These are phyloP conservation scores for Coleophoma cylindrospora DNA, from an alignment of 2,329 filamentous ascomycete species.

Conservation along the genomic window DNA sequence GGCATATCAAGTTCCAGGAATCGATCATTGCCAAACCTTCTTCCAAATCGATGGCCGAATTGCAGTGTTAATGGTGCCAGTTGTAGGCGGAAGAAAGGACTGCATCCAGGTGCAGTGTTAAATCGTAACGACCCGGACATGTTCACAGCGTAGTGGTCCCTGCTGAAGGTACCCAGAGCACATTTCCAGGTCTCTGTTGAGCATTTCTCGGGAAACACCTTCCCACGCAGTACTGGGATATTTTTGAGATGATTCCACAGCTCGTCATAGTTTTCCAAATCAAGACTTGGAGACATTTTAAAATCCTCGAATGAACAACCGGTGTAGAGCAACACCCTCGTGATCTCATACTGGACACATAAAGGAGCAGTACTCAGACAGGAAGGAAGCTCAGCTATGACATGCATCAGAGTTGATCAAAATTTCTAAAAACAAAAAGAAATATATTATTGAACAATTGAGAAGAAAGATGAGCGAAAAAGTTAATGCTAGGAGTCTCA, in stretches of 20 bases:
- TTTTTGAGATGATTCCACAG: conserved; percentile 37
- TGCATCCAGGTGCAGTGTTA: conserved; percentile 24
- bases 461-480: not conserved
- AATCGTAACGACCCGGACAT: conserved; percentile 38
- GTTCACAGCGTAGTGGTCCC: conserved; percentile 33
- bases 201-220: conserved; percentile 42
- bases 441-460: not conserved
- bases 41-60: conserved; percentile 42
- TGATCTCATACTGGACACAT: conserved; percentile 23
- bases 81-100: conserved; percentile 38
- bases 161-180: conserved; percentile 9
- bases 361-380: conserved; percentile 12
- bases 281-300: conserved; percentile 2
- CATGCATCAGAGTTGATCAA: not conserved
- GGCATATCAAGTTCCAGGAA: conserved; percentile 53
- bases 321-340: conserved; percentile 20
- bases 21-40: conserved; percentile 52
- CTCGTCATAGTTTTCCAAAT: conserved; percentile 37
- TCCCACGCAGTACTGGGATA: conserved; percentile 36
- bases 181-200: conserved; percentile 37
- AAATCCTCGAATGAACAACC: conserved; percentile 15
- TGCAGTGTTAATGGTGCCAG: conserved; percentile 45
- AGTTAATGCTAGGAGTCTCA: no score
- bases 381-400: conserved; percentile 14
- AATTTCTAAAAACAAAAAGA: no score